Conservation (phyloP, 306 rosid species). For the Casuarina cunninghamiana region DNA sequence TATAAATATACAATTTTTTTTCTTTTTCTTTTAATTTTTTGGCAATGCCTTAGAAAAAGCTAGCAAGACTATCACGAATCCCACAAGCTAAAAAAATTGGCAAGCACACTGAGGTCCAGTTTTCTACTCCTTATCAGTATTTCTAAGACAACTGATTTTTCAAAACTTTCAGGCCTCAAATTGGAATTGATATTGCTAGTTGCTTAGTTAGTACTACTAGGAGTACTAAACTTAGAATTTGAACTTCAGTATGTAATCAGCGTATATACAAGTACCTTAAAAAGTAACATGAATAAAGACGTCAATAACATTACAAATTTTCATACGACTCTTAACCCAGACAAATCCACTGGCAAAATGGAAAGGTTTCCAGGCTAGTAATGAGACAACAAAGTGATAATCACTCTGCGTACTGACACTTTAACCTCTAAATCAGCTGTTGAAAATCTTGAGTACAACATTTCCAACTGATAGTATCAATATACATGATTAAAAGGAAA, state of each 20-base stretch:
- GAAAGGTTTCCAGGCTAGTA: not conserved
- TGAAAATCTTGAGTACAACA: not conserved
- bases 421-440: not conserved
- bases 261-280: not conserved
- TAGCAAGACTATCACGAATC: slow-evolving; percentile 1
- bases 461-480: not conserved
- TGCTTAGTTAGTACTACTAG: not conserved
- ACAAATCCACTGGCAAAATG: not conserved
- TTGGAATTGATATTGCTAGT: not conserved
- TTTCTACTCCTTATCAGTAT: not conserved
- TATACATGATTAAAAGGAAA: not conserved
- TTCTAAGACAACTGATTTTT: not conserved
- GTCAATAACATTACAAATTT: not conserved
- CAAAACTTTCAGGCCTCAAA: not conserved
- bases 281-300: not conserved
- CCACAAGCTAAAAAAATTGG: not conserved
- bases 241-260: not conserved
- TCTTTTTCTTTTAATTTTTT: not conserved
- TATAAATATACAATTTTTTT: not conserved
- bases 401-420: not conserved
- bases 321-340: not conserved
- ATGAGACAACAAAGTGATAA: not conserved
- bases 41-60: not conserved
- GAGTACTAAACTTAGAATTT: not conserved
- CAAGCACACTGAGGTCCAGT: not conserved